Conservation (phyloP, 371 early-diverging fungal genomes). For the Paraphysoderma sedebokerense region DNA sequence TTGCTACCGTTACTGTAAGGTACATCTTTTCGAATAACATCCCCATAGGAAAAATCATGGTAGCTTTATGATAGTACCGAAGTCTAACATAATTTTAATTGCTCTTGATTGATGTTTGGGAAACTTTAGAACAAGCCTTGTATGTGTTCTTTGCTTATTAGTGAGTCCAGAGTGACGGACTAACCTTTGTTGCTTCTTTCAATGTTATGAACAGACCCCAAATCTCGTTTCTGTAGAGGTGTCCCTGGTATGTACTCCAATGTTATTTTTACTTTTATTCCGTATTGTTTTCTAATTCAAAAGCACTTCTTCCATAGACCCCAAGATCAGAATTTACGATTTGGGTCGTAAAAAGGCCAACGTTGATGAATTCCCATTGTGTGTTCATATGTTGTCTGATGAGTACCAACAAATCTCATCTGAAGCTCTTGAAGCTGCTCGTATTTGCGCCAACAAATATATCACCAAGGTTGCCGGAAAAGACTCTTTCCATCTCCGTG, state of each 20-base stretch:
- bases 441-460: conserved; percentile 99
- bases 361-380: conserved; percentile 95
- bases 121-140: conserved; percentile 99
- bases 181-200: background rate
- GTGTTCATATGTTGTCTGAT: conserved; percentile 95
- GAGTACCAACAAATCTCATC: conserved; percentile 98
- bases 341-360: conserved; percentile 98
- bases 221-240: conserved; percentile 99
- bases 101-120: too few species aligned
- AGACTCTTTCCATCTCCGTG: conserved; percentile 99
- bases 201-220: conserved; percentile 47
- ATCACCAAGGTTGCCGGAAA: conserved; percentile 97
- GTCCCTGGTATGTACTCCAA: conserved; percentile 55
- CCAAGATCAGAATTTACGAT: conserved; percentile 99
- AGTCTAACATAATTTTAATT: too few species aligned
- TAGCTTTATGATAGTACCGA: too few species aligned
- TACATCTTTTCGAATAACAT: too few species aligned
- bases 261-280: background rate
- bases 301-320: conserved; percentile 29
- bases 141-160: background rate
- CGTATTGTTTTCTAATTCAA: background rate
- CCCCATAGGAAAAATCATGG: too few species aligned
- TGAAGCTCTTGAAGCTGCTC: conserved; percentile 99
- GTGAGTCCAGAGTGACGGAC: background rate
- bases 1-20: conserved; percentile 99